These are phyloP conservation scores for Candida ascalaphidarum DNA, from an alignment of 805 yeast genomes.

Conservation along the genomic window DNA sequence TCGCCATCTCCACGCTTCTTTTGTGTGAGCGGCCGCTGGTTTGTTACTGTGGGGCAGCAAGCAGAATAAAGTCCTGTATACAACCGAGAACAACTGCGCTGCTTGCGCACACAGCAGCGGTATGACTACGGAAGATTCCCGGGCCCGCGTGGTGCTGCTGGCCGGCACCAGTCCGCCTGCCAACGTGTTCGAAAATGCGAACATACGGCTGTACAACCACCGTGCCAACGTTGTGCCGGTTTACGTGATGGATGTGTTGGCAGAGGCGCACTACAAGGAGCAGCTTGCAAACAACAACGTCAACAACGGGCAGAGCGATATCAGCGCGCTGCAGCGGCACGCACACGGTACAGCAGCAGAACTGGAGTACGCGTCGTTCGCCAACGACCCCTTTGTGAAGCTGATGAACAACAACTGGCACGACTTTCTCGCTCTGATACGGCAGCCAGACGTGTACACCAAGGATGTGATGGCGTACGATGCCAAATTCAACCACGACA, in stretches of 20 bases:
- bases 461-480: conserved; percentile 16
- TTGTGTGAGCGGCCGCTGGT: too few relatives aligned
- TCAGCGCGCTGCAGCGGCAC: conserved; percentile 2
- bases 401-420: conserved; percentile 43
- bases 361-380: conserved; percentile 24
- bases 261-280: conserved; percentile 32
- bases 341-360: conserved; percentile 10
- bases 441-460: conserved; percentile 33
- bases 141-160: too few relatives aligned
- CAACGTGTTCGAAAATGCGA: conserved; percentile 19
- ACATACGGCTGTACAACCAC: conserved; percentile 24
- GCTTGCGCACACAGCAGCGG: too few relatives aligned
- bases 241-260: conserved; percentile 52
- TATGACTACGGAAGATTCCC: too few relatives aligned
- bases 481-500: conserved; percentile 19
- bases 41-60: too few relatives aligned
- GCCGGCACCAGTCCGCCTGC: too few relatives aligned
- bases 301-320: conserved; percentile 10
- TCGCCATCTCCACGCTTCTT: too few relatives aligned
- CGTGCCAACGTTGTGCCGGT: conserved; percentile 44
- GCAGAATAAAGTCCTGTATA: too few relatives aligned
- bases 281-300: conserved; percentile 23
- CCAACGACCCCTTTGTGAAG: conserved; percentile 28
- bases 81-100: too few relatives aligned
- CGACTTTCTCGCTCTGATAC: conserved; percentile 38